Percentiles rank a stretch among this genome's conserved stretches.
These are phyloP conservation scores for Stagonosporopsis rhizophila DNA, from an alignment of 2,329 filamentous ascomycete genomes.

Conservation along the genomic window DNA sequence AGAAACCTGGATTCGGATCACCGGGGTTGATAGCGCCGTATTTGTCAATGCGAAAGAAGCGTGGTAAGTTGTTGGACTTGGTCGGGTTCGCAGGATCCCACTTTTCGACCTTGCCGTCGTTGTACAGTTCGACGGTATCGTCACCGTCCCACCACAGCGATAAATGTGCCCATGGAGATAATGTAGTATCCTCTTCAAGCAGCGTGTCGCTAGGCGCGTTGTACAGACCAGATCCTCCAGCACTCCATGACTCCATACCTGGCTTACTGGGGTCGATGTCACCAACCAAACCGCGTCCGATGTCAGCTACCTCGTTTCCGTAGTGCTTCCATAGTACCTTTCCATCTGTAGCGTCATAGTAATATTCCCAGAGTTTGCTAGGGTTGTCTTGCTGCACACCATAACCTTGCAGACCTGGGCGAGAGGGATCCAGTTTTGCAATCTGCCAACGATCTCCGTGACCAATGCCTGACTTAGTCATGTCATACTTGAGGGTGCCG, in stretches of 20 bases:
- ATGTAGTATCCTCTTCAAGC: background rate
- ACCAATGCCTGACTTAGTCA: slow-evolving; percentile 10
- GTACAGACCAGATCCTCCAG: slow-evolving; percentile 11
- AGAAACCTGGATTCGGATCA: slow-evolving; percentile 15
- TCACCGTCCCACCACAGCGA: slow-evolving; percentile 22
- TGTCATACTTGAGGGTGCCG: slow-evolving; percentile 12
- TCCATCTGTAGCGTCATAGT: slow-evolving; percentile 19
- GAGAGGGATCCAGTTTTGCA: slow-evolving; percentile 19
- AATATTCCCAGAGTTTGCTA: slow-evolving; percentile 11
- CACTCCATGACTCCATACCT: slow-evolving; percentile 15
- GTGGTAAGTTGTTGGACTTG: slow-evolving; percentile 5
- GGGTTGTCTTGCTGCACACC: slow-evolving; percentile 18
- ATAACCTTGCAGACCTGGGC: slow-evolving; percentile 18
- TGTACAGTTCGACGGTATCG: slow-evolving; percentile 22
- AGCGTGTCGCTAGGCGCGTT: slow-evolving; percentile 13
- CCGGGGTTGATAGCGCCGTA: slow-evolving; percentile 16
- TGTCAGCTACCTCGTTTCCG: slow-evolving; percentile 6
- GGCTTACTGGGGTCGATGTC: slow-evolving; percentile 15
- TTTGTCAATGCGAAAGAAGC: slow-evolving; percentile 12
- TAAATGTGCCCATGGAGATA: slow-evolving; percentile 17
- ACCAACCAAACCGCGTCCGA: slow-evolving; percentile 13
- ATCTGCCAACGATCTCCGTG: slow-evolving; percentile 23
- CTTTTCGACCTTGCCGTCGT: slow-evolving; percentile 23
- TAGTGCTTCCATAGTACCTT: slow-evolving; percentile 18
- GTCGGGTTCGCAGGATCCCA: slow-evolving; percentile 12